Percentiles rank a stretch among this genome's conserved stretches.
These are phyloP conservation scores for Imleria badia DNA, from an alignment of 768 basidiomycete genomes.

Conservation along the genomic window DNA sequence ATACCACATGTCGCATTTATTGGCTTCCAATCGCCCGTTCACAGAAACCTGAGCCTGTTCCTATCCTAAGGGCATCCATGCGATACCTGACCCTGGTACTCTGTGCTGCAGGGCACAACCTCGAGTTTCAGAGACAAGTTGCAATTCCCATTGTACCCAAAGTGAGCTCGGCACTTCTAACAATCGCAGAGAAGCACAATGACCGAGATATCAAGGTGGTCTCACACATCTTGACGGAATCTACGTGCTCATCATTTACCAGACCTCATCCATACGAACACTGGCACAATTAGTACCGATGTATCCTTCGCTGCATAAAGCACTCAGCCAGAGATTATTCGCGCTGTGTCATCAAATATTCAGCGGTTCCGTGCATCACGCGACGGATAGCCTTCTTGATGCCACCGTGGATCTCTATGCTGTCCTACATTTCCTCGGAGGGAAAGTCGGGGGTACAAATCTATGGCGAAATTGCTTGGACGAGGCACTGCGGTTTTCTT, in stretches of 20 bases:
- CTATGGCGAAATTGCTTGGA: conserved; percentile 78
- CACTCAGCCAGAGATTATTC: conserved; percentile 52
- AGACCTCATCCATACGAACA: conserved; percentile 47
- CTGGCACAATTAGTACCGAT: conserved; percentile 56
- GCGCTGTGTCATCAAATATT: conserved; percentile 55
- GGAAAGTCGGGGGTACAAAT: conserved; percentile 71
- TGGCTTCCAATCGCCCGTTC: conserved; percentile 14
- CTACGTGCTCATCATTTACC: conserved; percentile 16
- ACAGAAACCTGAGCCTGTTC: conserved; percentile 68
- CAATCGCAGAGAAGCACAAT: conserved; percentile 50
- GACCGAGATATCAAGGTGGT: conserved; percentile 57
- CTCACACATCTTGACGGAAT: not conserved
- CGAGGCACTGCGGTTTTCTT: conserved; percentile 64
- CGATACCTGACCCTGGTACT: conserved; percentile 64
- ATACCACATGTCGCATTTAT: conserved; percentile 16
- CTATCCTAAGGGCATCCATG: conserved; percentile 62
- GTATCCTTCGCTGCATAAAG: conserved; percentile 67
- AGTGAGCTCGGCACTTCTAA: conserved; percentile 58
- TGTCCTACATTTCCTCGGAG: conserved; percentile 67
- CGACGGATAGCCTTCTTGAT: conserved; percentile 38
- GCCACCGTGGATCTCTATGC: conserved; percentile 61
- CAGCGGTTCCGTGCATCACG: conserved; percentile 49
- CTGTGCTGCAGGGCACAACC: conserved; percentile 52
- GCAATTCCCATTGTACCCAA: conserved; percentile 71
- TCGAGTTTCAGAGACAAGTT: conserved; percentile 82